Evolutionary conservation across 371 early-diverging fungal genomes (phyloP), one percentile per base, ranked within the genome.

Genomic region (Rhizopus sp.): DNA sequence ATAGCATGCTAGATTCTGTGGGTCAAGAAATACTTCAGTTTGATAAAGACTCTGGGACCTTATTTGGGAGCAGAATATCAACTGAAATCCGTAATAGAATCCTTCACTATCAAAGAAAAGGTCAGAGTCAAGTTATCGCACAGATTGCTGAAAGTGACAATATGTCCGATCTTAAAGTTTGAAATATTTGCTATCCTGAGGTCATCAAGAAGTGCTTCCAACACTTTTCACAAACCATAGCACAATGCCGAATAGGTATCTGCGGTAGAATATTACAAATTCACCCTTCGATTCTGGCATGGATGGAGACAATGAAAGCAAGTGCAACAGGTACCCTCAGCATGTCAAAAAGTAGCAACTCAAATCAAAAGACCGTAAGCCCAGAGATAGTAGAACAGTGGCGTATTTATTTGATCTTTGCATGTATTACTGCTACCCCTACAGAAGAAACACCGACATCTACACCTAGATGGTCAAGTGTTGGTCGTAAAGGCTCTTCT

Each of bases 331-430:
- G 80, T 5, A 75, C 78, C 0, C 51, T 78, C 9, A 73, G 78
- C 44, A 72, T 78, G 71, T 51, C 77, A 33, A 77, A 78, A 55
- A 60, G 57, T 33, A 70, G 57, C 41, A 72, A 45, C 37, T 57
- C 70, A 0, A 63, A 58, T 35, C 70, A 69, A 48, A 73, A 75
- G 33, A 58, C 77, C 5, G 86, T 81, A 5, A 83, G 81, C 12
- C 71, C 72, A 16, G 86, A 85, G 40, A 70, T 88, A 23, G 78
- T 94, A 38, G 88, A 86, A 7, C 91, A 94, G 64, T 94, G 92
- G 92, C 76, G 83, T 29, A 78, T 84, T 3, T 90, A 89, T 64
- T 69, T 92, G 6, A 74, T 82, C 3, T 90, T 88, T 70, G 84
- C 83, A 7, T 87, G 88, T 55, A 79, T 85, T 12, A 88, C 86